These are phyloP conservation scores for Myxozyma sirexii DNA, from an alignment of 805 yeast species.

Conservation along the genomic window DNA sequence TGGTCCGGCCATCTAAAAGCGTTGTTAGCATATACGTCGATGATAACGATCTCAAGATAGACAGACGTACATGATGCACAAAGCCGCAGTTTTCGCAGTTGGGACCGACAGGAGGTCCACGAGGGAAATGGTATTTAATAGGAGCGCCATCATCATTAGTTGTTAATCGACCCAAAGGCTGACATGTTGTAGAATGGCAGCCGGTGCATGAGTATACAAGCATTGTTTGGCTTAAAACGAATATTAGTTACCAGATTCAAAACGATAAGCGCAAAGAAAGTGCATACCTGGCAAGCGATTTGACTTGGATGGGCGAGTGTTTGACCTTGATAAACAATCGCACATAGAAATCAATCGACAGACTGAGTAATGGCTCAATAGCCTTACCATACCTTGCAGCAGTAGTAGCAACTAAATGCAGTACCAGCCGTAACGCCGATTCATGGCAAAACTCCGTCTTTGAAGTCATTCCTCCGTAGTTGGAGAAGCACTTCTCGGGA, in stretches of 20 bases:
- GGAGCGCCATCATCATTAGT: slow-evolving; percentile 38
- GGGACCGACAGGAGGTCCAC: slow-evolving; percentile 62
- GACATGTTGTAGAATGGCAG: slow-evolving; percentile 72
- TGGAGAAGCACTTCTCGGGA: slow-evolving; percentile 94
- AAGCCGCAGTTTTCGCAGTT: slow-evolving; percentile 71
- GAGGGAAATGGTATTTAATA: slow-evolving; percentile 63
- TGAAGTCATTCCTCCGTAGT: slow-evolving; percentile 90
- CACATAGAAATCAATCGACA: slow-evolving; percentile 91
- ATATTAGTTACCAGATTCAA: not conserved
- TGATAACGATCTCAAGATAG: no score
- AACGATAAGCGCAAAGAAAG: not conserved
- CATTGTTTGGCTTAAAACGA: slow-evolving; percentile 61
- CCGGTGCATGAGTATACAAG: slow-evolving; percentile 82
- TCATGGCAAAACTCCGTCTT: slow-evolving; percentile 87
- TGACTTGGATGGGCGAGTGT: slow-evolving; percentile 79
- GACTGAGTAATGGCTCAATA: slow-evolving; percentile 81
- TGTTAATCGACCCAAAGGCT: slow-evolving; percentile 69
- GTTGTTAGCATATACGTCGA: no score
- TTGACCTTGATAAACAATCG: slow-evolving; percentile 79
- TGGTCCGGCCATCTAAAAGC: slow-evolving; percentile 73
- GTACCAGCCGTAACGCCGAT: slow-evolving; percentile 82
- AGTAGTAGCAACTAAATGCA: slow-evolving; percentile 70
- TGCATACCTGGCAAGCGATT: slow-evolving; percentile 56
- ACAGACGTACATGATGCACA: slow-evolving; percentile 56
- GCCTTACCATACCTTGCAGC: slow-evolving; percentile 89